These are phyloP conservation scores for Teratosphaeria nubilosa DNA, from an alignment of 2,329 filamentous ascomycete species.

Conservation along the genomic window DNA sequence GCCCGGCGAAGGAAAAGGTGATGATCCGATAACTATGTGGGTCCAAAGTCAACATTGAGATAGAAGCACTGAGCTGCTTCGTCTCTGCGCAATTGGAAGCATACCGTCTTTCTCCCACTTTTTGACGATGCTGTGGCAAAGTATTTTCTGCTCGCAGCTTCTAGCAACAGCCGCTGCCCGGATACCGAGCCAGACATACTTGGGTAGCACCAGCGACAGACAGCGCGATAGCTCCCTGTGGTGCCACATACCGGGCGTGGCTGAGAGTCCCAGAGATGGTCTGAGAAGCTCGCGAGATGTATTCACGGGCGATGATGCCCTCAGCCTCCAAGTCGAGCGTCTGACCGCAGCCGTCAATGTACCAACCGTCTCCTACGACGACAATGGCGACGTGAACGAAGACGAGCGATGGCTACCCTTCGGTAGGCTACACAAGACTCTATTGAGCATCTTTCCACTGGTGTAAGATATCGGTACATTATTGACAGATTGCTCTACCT, in stretches of 20 bases:
- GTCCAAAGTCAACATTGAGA: background rate
- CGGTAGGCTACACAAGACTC: background rate
- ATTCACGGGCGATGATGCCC: constrained; percentile 2
- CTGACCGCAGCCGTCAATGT: background rate
- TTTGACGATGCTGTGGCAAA: background rate
- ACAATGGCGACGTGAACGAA: background rate
- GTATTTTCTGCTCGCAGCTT: background rate
- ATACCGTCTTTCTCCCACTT: background rate
- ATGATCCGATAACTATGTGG: background rate
- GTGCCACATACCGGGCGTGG: background rate
- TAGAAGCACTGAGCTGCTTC: background rate
- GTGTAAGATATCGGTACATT: background rate
- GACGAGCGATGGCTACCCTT: background rate
- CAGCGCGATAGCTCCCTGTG: background rate
- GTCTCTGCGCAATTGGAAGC: background rate
- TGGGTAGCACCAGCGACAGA: background rate
- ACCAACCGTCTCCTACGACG: background rate
- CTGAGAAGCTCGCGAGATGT: background rate
- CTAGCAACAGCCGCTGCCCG: background rate
- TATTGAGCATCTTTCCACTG: background rate
- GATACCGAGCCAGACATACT: background rate
- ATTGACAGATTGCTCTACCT: background rate
- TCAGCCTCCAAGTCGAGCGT: constrained; percentile 1
- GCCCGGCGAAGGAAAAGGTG: background rate
- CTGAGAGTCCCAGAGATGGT: background rate